These are phyloP conservation scores for Leccinum olivaceopallidum DNA, from an alignment of 768 basidiomycete genomes.

Conservation along the genomic window DNA sequence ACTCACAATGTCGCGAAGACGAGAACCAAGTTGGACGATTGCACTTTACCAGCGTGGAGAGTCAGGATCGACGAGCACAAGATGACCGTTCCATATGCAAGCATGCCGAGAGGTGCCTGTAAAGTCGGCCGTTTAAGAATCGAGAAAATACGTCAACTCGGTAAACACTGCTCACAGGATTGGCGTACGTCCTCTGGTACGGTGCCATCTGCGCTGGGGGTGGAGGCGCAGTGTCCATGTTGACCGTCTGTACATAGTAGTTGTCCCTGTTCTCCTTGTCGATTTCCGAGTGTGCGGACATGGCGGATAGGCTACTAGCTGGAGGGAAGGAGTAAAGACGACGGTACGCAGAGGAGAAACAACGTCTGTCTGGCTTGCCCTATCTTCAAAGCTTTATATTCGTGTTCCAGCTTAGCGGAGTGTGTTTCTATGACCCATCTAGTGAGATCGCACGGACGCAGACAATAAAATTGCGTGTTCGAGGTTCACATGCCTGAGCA, in stretches of 20 bases:
- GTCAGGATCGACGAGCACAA: conserved; percentile 32
- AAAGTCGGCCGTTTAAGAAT: background rate
- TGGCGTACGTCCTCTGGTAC: conserved; percentile 27
- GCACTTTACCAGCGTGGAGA: conserved; percentile 20
- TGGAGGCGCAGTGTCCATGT: conserved; percentile 17
- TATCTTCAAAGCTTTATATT: conserved; percentile 19
- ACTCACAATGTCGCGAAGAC: conserved; percentile 32
- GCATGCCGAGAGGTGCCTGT: conserved; percentile 31
- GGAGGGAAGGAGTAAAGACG: background rate
- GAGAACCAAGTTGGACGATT: conserved; percentile 26
- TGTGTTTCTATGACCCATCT: background rate
- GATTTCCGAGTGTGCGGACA: conserved; percentile 22
- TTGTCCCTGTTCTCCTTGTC: conserved; percentile 27
- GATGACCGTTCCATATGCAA: conserved; percentile 31
- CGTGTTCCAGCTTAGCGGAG: background rate
- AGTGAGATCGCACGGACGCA: conserved; percentile 2
- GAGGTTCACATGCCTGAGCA: conserved; percentile 10
- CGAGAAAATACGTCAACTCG: background rate
- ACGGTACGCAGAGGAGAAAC: conserved; percentile 1
- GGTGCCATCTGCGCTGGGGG: conserved; percentile 25
- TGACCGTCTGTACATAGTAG: conserved; percentile 30
- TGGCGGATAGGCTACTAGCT: conserved; percentile 2
- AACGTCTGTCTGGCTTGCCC: background rate
- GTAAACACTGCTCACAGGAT: conserved; percentile 18
- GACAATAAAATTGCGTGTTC: background rate